Evolutionary conservation across 352 stramenopile genomes (phyloP).

Genomic region (Thalassiosira livingstoniorum): DNA sequence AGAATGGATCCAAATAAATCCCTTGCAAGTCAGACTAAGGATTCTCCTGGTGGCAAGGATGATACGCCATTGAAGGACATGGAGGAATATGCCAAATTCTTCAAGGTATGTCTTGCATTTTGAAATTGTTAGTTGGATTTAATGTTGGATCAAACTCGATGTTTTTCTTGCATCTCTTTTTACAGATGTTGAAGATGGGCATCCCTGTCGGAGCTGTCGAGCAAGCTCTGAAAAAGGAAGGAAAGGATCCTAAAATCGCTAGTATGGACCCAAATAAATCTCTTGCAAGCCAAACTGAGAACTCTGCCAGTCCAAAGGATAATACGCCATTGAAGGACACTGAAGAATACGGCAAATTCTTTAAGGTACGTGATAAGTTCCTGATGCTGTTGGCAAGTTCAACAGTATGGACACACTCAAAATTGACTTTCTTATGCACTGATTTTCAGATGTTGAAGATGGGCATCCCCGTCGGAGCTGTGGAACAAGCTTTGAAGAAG

Average conservation of each 20-base stretch:
- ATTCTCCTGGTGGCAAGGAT: not conserved
- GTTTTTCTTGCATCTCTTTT: constrained; percentile 80
- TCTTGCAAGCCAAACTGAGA: constrained; percentile 46
- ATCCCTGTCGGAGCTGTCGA: constrained; percentile 89
- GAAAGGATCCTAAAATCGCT: constrained; percentile 77
- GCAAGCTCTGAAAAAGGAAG: constrained; percentile 90
- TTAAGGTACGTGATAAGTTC: constrained; percentile 90
- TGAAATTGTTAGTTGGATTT: constrained; percentile 89
- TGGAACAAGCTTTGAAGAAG: constrained; percentile 91
- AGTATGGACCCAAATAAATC: constrained; percentile 74
- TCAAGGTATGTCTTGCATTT: constrained; percentile 91
- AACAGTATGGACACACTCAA: not conserved
- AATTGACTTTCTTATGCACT: constrained; percentile 70
- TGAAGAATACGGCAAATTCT: constrained; percentile 86
- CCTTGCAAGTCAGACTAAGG: constrained; percentile 49
- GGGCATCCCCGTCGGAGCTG: constrained; percentile 88
- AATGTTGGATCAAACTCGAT: constrained; percentile 14
- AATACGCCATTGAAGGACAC: constrained; percentile 71
- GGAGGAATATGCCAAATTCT: constrained; percentile 81
- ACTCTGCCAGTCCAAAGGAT: not conserved
- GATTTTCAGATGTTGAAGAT: constrained; percentile 88
- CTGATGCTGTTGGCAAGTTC: not conserved
- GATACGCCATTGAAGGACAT: constrained; percentile 2
- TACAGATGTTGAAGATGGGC: constrained; percentile 90
- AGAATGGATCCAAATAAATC: constrained; percentile 75